These are phyloP conservation scores for Cladosporium halotolerans DNA, from an alignment of 2,329 filamentous ascomycete genomes.

Conservation along the genomic window DNA sequence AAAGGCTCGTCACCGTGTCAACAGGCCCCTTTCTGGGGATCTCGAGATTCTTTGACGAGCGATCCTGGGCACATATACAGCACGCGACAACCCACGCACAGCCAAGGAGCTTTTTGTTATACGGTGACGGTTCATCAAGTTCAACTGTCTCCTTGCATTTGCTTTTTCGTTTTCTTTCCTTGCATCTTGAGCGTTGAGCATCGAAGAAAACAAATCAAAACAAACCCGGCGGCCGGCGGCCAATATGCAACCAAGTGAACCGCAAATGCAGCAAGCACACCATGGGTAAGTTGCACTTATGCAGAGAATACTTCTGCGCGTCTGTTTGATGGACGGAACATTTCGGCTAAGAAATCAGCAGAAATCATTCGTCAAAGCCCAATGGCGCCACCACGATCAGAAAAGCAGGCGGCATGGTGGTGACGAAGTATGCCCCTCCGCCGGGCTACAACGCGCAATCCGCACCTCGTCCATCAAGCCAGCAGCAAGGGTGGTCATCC, in stretches of 20 bases:
- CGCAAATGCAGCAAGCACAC: slow-evolving; percentile 10
- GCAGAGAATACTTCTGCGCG: no score
- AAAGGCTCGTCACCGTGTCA: slow-evolving; percentile 6
- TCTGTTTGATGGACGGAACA: not conserved
- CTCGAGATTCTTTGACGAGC: slow-evolving; percentile 7
- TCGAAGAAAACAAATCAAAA: not conserved
- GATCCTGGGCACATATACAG: not conserved
- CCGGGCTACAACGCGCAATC: slow-evolving; percentile 37
- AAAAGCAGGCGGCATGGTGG: slow-evolving; percentile 37
- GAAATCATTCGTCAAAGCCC: slow-evolving; percentile 35
- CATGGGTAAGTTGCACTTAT: not conserved
- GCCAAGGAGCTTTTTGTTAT: not conserved
- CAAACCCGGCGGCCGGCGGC: not conserved
- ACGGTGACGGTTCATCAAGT: slow-evolving; percentile 1
- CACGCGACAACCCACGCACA: slow-evolving; percentile 3
- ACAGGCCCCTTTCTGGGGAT: slow-evolving; percentile 7
- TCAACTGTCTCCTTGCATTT: not conserved
- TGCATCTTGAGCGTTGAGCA: not conserved
- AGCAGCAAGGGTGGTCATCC: slow-evolving; percentile 19
- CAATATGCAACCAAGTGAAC: slow-evolving; percentile 5
- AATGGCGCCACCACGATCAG: slow-evolving; percentile 25
- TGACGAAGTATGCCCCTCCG: slow-evolving; percentile 45
- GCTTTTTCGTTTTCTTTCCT: not conserved
- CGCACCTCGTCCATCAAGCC: slow-evolving; percentile 16
- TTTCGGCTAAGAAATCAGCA: slow-evolving; percentile 5